Conservation (phyloP, 768 basidiomycete species). For the Tylopilus rubrobrunneus region DNA sequence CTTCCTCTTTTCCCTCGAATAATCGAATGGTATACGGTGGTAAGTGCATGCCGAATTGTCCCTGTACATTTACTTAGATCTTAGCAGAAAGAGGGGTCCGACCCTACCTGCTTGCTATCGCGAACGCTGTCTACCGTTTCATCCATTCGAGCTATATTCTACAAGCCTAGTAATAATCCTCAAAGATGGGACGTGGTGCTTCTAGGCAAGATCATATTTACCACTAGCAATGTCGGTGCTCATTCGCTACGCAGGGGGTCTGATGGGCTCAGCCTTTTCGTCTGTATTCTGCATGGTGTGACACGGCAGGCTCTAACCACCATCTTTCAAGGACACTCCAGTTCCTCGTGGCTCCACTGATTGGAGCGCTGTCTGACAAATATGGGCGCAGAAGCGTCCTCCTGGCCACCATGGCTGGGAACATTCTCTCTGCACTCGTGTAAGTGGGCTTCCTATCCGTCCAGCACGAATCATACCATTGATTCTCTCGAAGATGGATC, state of each 20-base stretch:
- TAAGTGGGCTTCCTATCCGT: conserved; percentile 36
- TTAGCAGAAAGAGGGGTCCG: conserved; percentile 63
- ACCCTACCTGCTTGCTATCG: conserved; percentile 68
- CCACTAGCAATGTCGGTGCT: background rate
- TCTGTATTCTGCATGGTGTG: conserved; percentile 42
- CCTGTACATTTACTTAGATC: background rate
- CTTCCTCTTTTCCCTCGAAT: conserved; percentile 98
- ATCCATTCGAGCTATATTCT: conserved; percentile 59
- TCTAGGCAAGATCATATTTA: conserved; percentile 51
- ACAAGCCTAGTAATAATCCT: conserved; percentile 55
- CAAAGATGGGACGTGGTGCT: conserved; percentile 92
- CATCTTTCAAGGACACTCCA: conserved; percentile 62
- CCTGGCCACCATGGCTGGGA: conserved; percentile 86
- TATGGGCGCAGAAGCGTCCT: conserved; percentile 86
- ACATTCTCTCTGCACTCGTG: conserved; percentile 85
- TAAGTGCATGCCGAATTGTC: conserved; percentile 28
- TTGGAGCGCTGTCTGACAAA: conserved; percentile 82
- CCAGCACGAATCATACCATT: background rate
- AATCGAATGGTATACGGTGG: conserved; percentile 86
- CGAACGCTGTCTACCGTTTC: conserved; percentile 68
- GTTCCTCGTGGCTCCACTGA: conserved; percentile 77
- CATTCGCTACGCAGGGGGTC: conserved; percentile 51
- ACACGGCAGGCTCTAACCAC: conserved; percentile 33
- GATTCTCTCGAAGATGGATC: conserved; percentile 61
- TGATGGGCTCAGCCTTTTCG: conserved; percentile 95